These are phyloP conservation scores for Iberis pinnata DNA, from an alignment of 345 rosid genomes.

Conservation along the genomic window DNA sequence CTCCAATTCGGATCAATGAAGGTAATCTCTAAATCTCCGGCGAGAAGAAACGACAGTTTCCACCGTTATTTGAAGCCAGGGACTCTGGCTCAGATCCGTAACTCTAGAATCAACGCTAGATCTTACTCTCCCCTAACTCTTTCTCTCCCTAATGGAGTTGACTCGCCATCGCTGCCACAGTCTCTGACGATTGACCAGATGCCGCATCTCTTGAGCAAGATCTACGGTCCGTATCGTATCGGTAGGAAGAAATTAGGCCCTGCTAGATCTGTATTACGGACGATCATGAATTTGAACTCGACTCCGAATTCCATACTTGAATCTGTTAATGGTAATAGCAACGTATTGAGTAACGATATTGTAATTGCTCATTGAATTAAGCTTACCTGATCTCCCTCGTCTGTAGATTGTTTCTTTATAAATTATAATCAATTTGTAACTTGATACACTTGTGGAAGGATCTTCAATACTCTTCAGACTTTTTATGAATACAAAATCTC, in stretches of 20 bases:
- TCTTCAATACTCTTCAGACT: slow-evolving; percentile 13
- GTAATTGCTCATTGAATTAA: slow-evolving; percentile 43
- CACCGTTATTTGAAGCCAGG: slow-evolving; percentile 54
- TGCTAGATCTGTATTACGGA: slow-evolving; percentile 32
- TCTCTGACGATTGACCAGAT: slow-evolving; percentile 26
- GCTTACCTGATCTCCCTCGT: neutral
- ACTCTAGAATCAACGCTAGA: slow-evolving; percentile 48
- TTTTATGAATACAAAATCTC: neutral
- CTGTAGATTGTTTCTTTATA: slow-evolving; percentile 5
- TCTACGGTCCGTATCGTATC: slow-evolving; percentile 36
- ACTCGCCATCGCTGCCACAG: slow-evolving; percentile 9
- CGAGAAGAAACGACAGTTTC: slow-evolving; percentile 31
- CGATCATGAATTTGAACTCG: slow-evolving; percentile 27
- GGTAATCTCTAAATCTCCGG: slow-evolving; percentile 26
- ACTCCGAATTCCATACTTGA: slow-evolving; percentile 21
- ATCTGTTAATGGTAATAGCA: slow-evolving; percentile 20
- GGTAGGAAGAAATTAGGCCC: slow-evolving; percentile 49
- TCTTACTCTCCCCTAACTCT: slow-evolving; percentile 1
- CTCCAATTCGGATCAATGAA: slow-evolving; percentile 23
- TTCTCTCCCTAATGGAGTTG: neutral
- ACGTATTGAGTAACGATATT: slow-evolving; percentile 32
- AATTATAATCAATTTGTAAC: slow-evolving; percentile 6
- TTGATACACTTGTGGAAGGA: slow-evolving; percentile 10
- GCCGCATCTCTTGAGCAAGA: slow-evolving; percentile 35
- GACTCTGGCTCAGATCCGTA: slow-evolving; percentile 48